phyloP scores from a whole-genome alignment of 2,329 filamentous ascomycete genomes.

The Aspergillus novofumigatus region DNA sequence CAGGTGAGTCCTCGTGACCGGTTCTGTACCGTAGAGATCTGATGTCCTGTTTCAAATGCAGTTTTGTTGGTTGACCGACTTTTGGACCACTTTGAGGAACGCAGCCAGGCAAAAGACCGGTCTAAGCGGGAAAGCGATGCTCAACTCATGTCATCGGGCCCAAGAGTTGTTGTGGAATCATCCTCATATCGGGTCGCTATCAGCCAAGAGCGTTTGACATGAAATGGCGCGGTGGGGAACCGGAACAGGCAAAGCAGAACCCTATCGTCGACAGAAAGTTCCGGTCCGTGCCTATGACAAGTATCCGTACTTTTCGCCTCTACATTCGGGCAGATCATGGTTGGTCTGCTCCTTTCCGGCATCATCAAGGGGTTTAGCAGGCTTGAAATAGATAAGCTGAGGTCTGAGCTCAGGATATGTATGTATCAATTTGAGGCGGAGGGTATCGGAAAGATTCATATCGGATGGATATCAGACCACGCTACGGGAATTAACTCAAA shows the following conservation, averaged over 20 bases:
- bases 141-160: slow-evolving; percentile 9
- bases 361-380: neutral
- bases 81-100: slow-evolving; percentile 24
- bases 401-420: slow-evolving; percentile 1
- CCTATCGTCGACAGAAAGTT: neutral
- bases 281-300: neutral
- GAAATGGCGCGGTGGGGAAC: neutral
- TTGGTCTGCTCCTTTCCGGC: slow-evolving; percentile 6
- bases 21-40: neutral
- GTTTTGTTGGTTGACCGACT: slow-evolving; percentile 34
- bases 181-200: neutral
- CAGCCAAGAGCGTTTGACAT: neutral
- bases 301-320: neutral
- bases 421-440: neutral
- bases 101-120: slow-evolving; percentile 19
- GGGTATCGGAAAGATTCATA: neutral
- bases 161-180: slow-evolving; percentile 2
- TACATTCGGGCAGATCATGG: neutral
- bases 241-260: neutral
- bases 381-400: slow-evolving; percentile 1
- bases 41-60: slow-evolving; percentile 17
- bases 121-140: slow-evolving; percentile 21
- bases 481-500: neutral
- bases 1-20: slow-evolving; percentile 20
- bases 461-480: neutral